Evolutionary conservation across 768 basidiomycete genomes (phyloP), one percentile per base, ranked within the genome.

Genomic region (Mycena haematopus): DNA sequence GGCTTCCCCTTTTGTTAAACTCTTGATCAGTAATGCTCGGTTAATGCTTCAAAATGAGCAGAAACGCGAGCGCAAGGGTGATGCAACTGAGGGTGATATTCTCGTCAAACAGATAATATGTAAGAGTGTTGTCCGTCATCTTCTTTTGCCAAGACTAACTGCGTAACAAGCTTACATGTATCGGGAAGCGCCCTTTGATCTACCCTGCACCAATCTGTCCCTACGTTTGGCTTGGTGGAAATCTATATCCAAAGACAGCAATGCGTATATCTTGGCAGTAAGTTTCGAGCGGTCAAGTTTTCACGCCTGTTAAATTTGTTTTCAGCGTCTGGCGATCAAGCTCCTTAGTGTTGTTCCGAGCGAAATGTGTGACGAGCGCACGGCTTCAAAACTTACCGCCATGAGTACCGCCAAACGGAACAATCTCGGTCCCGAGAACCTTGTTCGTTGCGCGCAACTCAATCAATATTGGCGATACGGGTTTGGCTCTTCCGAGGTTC

Each of bases 381-480:
- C 56, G 19, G 56, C 56, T 6, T 57, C 56, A 9, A 57, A 58
- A 25, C 56, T 58, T 31, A 58, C 56, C 7, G 56, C 56, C 3
- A 42, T 40, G 57, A 51, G 49, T 47, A 58, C 49, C 1, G 49
- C 57, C 0, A 51, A 40, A 22, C 46, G 36, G 15, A 58, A 58
- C 49, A 49, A 49, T 22, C 38, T 58, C 2, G 49, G 47, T 8
- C 22, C 57, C 25, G 38, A 50, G 15, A 58, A 58, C 17, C 49
- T 58, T 2, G 14, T 58, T n/a, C 57, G 49, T 1, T 29, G 47
- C 22, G 57, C 57, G 0, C 56, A 57, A 40, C 47, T 57, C 35
- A 57, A 57, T 40, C 56, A 57, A 29, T 57, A 57, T 40, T 57
- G 56, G 56, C 45, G 56, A 1, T 57, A 57, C 25, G 56, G 56